phyloP scores from a whole-genome alignment of 1,139 yeast genomes.

The Diutina sp. region DNA sequence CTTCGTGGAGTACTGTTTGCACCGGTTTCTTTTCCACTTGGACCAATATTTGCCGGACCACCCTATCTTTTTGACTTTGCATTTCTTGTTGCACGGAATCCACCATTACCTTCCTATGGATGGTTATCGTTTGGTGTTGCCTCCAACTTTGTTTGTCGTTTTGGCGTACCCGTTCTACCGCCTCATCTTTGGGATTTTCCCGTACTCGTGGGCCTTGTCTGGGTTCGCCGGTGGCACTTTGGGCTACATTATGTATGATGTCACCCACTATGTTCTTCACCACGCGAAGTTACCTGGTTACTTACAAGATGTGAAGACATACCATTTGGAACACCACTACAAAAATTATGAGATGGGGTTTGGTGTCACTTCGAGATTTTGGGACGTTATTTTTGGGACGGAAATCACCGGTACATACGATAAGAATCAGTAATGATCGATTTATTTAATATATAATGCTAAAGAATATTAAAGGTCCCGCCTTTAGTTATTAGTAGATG shows the following conservation, averaged over 20 bases:
- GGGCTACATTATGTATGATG: conserved; percentile 86
- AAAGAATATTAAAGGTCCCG: background rate
- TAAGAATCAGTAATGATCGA: background rate
- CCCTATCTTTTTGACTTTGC: conserved; percentile 61
- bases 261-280: conserved; percentile 77
- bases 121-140: conserved; percentile 82
- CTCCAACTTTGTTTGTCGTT: conserved; percentile 65
- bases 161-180: conserved; percentile 33
- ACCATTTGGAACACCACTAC: conserved; percentile 94
- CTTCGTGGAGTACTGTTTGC: conserved; percentile 73
- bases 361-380: conserved; percentile 86
- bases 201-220: conserved; percentile 35
- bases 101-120: conserved; percentile 99
- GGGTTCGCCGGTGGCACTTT: conserved; percentile 88
- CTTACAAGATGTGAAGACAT: conserved; percentile 68
- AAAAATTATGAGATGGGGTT: conserved; percentile 93
- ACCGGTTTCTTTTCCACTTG: conserved; percentile 86
- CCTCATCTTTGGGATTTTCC: conserved; percentile 25
- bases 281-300: conserved; percentile 70
- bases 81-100: conserved; percentile 86
- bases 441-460: background rate
- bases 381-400: conserved; percentile 89
- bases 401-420: conserved; percentile 22
- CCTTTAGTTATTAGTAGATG: background rate
- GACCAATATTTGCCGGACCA: conserved; percentile 79